Evolutionary conservation across 2,329 filamentous ascomycete species (phyloP).

Genomic region (Teratosphaeria epicoccoides): DNA sequence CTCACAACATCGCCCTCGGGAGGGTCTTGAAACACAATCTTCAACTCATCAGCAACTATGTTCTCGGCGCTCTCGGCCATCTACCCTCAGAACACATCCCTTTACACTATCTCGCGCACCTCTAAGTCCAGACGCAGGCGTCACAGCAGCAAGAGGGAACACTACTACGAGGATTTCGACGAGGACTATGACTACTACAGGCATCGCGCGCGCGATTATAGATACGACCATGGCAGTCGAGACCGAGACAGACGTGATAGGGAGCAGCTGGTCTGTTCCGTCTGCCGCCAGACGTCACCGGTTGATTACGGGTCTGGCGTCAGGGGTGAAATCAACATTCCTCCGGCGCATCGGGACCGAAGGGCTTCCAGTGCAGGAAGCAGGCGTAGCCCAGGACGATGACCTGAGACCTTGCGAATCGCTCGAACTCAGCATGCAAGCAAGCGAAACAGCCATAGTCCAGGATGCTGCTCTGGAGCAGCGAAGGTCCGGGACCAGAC

Average conservation of each 20-base stretch:
- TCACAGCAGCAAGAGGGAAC: neutral
- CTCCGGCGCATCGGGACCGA: neutral
- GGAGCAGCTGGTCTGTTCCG: conserved; percentile 2
- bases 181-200: neutral
- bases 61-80: neutral
- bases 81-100: neutral
- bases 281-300: neutral
- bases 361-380: neutral
- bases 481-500: no score
- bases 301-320: neutral
- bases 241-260: conserved; percentile 12
- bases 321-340: neutral
- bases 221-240: conserved; percentile 10
- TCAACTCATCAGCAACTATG: neutral
- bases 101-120: neutral
- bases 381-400: neutral
- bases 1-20: neutral
- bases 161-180: neutral
- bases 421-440: neutral
- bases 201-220: conserved; percentile 10
- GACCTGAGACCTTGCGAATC: no score
- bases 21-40: neutral
- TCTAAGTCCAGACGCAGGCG: neutral
- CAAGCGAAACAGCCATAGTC: neutral
- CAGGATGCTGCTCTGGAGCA: no score